phyloP scores from a whole-genome alignment of 768 basidiomycete species.

The Hebeloma cylindrosporum region DNA sequence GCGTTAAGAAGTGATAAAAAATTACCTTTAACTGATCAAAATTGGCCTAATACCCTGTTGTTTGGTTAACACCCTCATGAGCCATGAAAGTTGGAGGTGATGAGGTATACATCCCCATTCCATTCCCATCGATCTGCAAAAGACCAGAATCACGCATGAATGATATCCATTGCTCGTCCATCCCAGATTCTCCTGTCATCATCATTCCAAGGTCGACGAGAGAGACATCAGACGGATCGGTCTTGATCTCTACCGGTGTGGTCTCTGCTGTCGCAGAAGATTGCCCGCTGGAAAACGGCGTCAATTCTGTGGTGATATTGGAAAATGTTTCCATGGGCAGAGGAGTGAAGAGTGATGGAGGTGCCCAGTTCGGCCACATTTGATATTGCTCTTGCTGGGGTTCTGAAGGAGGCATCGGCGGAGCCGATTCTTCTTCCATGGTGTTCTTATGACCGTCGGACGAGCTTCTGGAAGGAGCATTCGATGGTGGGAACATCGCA shows the following conservation, averaged over 20 bases:
- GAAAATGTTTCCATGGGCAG: conserved; percentile 17
- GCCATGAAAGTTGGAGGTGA: conserved; percentile 7
- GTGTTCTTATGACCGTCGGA: conserved; percentile 4
- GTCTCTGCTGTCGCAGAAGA: not conserved
- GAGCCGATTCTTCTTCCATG: not conserved
- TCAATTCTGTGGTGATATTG: conserved; percentile 16
- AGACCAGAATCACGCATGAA: conserved; percentile 65
- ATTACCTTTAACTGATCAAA: no score
- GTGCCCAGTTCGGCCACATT: conserved; percentile 15
- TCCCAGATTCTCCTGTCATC: conserved; percentile 56
- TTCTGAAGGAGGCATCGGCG: not conserved
- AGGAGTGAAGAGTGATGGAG: conserved; percentile 16
- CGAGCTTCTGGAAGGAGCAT: conserved; percentile 4
- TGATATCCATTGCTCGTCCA: conserved; percentile 66
- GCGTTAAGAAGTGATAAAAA: no score
- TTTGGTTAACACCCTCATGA: conserved; percentile 2
- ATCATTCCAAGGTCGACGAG: conserved; percentile 48
- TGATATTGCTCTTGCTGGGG: conserved; percentile 4
- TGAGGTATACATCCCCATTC: conserved; percentile 9
- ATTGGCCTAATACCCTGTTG: no score
- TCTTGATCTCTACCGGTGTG: conserved; percentile 16
- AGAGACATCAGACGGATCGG: conserved; percentile 33
- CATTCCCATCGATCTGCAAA: conserved; percentile 34
- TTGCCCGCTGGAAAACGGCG: conserved; percentile 7
- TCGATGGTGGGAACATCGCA: conserved; percentile 34